Conservation (phyloP, 1,139 yeast species). For the Kodamaea ohmeri region DNA sequence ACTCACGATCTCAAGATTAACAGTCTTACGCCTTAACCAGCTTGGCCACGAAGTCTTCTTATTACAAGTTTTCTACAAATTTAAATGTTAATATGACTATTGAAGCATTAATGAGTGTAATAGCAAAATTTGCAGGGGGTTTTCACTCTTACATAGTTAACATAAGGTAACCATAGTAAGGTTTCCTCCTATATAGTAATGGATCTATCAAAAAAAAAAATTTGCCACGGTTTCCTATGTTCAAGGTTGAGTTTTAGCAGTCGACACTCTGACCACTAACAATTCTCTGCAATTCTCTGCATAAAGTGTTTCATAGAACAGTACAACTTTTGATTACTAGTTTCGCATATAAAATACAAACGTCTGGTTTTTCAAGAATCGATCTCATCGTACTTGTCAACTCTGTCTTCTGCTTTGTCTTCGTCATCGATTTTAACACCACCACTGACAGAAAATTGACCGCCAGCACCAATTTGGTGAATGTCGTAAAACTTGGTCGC, state of each 20-base stretch:
- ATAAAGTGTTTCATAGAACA: no score
- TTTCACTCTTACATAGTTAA: no score
- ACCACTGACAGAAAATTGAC: slow-evolving; percentile 88
- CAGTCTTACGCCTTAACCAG: slow-evolving; percentile 56
- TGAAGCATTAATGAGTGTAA: no score
- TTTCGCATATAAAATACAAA: slow-evolving; percentile 1
- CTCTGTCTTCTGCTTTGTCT: slow-evolving; percentile 57
- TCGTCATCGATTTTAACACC: slow-evolving; percentile 68
- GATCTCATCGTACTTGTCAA: slow-evolving; percentile 47
- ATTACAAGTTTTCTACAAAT: not conserved
- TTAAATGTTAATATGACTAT: no score
- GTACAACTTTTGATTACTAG: not conserved
- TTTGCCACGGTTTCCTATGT: no score
- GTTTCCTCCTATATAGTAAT: no score
- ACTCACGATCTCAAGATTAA: slow-evolving; percentile 47
- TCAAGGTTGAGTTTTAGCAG: no score
- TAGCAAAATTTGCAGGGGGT: no score
- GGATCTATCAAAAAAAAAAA: no score
- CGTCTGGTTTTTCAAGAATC: slow-evolving; percentile 19
- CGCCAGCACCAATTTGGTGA: slow-evolving; percentile 79
- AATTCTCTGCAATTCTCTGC: no score
- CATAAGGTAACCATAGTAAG: no score
- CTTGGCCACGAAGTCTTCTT: slow-evolving; percentile 50
- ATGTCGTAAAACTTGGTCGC: slow-evolving; percentile 83
- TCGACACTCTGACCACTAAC: no score